Conservation (phyloP, 1,139 yeast species). For the Yamadazyma aaseri region DNA sequence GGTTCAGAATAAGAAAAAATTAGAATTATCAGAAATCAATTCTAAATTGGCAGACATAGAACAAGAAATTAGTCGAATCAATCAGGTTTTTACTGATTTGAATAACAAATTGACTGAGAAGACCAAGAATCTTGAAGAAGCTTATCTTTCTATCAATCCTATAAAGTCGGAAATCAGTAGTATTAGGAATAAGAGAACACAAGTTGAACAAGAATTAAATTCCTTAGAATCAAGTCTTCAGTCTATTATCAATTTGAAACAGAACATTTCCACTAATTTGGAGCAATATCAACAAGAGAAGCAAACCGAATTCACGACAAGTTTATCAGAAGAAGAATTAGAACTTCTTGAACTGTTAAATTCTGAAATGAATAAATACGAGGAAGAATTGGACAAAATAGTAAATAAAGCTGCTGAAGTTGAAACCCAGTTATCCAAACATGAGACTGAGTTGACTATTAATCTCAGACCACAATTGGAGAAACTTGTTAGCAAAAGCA, state of each 20-base stretch:
- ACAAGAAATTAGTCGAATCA: slow-evolving; percentile 23
- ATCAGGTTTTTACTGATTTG: slow-evolving; percentile 26
- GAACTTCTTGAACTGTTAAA: slow-evolving; percentile 39
- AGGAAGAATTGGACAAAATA: slow-evolving; percentile 39
- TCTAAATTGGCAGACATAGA: slow-evolving; percentile 22
- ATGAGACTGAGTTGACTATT: slow-evolving; percentile 59
- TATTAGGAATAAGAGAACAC: slow-evolving; percentile 38
- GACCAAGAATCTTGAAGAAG: slow-evolving; percentile 35
- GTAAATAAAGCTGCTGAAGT: slow-evolving; percentile 45
- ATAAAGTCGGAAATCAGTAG: slow-evolving; percentile 41
- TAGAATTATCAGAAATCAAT: slow-evolving; percentile 42
- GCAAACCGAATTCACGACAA: slow-evolving; percentile 51
- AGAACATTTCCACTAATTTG: slow-evolving; percentile 28
- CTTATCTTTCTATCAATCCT: slow-evolving; percentile 43
- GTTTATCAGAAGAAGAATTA: slow-evolving; percentile 43
- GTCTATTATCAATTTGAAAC: slow-evolving; percentile 23
- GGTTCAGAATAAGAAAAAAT: slow-evolving; percentile 49
- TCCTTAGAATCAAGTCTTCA: slow-evolving; percentile 24
- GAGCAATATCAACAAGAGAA: slow-evolving; percentile 52
- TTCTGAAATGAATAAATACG: slow-evolving; percentile 37
- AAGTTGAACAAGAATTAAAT: slow-evolving; percentile 41
- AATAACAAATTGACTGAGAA: slow-evolving; percentile 48
- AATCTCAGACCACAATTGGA: slow-evolving; percentile 36
- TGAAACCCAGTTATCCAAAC: slow-evolving; percentile 50
- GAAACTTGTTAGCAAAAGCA: slow-evolving; percentile 26